phyloP scores from a whole-genome alignment of 139 green algal genomes.

The Diplosphaera chodatii region DNA sequence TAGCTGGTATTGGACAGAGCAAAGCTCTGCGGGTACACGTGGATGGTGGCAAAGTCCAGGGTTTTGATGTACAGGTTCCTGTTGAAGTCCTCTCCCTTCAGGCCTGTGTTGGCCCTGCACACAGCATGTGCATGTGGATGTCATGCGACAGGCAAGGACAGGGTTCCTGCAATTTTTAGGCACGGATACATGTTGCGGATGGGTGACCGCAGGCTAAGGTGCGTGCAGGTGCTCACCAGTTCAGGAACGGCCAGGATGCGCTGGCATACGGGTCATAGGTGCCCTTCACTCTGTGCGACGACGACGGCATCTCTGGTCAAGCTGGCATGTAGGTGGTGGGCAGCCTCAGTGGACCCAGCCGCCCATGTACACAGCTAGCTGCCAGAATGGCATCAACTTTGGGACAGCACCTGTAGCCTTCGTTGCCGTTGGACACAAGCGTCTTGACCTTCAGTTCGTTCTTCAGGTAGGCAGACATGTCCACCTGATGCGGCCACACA shows the following conservation, averaged over 20 bases:
- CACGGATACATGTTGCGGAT: neutral
- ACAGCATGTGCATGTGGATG: too few species aligned
- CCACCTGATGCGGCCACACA: neutral
- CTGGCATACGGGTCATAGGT: neutral
- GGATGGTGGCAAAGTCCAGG: conserved; percentile 21
- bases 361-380: too few species aligned
- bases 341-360: too few species aligned
- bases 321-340: too few species aligned
- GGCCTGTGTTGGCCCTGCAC: too few species aligned
- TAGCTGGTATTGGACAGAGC: neutral
- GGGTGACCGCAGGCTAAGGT: neutral
- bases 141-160: too few species aligned
- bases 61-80: neutral
- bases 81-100: too few species aligned
- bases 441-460: neutral
- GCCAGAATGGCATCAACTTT: too few species aligned
- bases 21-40: conserved; percentile 4
- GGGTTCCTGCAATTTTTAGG: too few species aligned
- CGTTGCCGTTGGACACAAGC: neutral
- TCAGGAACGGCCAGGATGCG: neutral
- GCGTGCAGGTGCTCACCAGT: neutral
- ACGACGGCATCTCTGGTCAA: too few species aligned
- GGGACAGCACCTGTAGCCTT: too few species aligned
- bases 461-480: neutral
- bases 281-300: neutral